Percentiles rank a stretch among this genome's conserved stretches.
phyloP scores from a whole-genome alignment of 352 stramenopile species.

The Globisporangium sylvaticum region DNA sequence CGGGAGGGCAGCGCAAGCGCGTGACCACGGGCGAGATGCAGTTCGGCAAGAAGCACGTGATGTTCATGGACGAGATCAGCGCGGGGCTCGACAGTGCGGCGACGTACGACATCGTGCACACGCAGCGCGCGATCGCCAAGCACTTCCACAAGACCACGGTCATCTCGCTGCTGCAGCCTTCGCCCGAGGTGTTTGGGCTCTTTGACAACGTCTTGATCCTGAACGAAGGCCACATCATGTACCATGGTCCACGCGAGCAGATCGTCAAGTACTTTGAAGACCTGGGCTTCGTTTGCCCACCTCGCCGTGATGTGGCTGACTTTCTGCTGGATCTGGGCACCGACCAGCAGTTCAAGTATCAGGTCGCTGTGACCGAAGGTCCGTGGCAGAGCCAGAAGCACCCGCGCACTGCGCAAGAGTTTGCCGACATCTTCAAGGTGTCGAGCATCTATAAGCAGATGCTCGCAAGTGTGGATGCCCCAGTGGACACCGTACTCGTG shows the following conservation, averaged over 20 bases:
- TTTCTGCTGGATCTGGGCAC: conserved; percentile 26
- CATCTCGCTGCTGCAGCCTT: conserved; percentile 72
- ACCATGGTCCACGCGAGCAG: conserved; percentile 58
- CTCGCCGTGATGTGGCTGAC: conserved; percentile 22
- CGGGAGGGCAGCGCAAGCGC: conserved; percentile 86
- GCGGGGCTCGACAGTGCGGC: conserved; percentile 86
- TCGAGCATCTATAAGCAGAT: conserved; percentile 19
- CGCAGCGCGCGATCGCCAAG: conserved; percentile 27
- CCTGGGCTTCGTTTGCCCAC: conserved; percentile 39
- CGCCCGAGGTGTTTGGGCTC: conserved; percentile 85
- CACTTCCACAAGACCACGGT: conserved; percentile 23
- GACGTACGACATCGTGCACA: conserved; percentile 64
- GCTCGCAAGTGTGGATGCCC: conserved; percentile 8
- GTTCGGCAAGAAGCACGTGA: conserved; percentile 54
- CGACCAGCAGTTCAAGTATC: conserved; percentile 21
- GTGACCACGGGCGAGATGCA: conserved; percentile 86
- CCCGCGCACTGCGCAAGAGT: conserved; percentile 7
- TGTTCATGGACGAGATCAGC: conserved; percentile 88
- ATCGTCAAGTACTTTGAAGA: conserved; percentile 60
- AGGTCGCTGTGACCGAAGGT: conserved; percentile 36
- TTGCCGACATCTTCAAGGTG: conserved; percentile 20
- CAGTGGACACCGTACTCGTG: background rate
- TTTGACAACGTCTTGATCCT: conserved; percentile 91
- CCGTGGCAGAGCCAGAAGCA: conserved; percentile 34
- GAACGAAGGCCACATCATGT: conserved; percentile 77